Base-by-base conservation (phyloP, 2,329 filamentous ascomycete species). In the Diplocarpon mali region DNA sequence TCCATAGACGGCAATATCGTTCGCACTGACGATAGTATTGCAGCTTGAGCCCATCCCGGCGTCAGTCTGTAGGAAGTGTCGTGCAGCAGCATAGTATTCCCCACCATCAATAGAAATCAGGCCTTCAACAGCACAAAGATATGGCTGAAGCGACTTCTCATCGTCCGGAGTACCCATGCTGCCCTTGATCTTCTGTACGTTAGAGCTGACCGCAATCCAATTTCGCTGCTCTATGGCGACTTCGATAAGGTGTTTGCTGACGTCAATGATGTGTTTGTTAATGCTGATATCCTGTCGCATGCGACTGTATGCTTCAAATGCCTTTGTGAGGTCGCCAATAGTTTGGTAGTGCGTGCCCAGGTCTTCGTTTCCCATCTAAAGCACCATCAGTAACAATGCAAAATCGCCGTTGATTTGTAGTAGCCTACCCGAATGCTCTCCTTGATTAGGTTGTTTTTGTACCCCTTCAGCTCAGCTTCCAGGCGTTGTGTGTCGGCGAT, bases 391-490 rank as follows among this genome's bases (percentile, higher is more conserved):
- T 17, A 14, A 14, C 16, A 10, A 2, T n/a, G 30, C 11, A 3
- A 20, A 14, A 11, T 5, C 40, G 14, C 11, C 12, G 29, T 6
- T 36, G 7, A 10, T 35, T 29, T 12, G 37, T 8, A 3, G 14
- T 8, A 44, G 34, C 74, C 45, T 70, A 93, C 88, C 55, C 89
- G 69, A 58, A 96, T 95, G 67, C 88, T 95, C 67, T 98, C 92
- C 62, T 95, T 95, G 57, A 98, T 88, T 35, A 96, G 68, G 58
- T 96, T 98, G 61, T 95, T 95, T 66, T 92, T 95, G 65, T 96
- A 96, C 1, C 82, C 83, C 63, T 88, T 89, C 15, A 98, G 70
- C 64, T 96, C 87, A 13, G 75, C 69, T 60, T 95, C 87, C 44
- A 96, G 70, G n/a, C 83, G 76, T 44, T 78, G 71, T 1, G 81